These are phyloP conservation scores for Sphaerobolus stellatus DNA, from an alignment of 1,284 basidiomycete species.

Conservation along the genomic window DNA sequence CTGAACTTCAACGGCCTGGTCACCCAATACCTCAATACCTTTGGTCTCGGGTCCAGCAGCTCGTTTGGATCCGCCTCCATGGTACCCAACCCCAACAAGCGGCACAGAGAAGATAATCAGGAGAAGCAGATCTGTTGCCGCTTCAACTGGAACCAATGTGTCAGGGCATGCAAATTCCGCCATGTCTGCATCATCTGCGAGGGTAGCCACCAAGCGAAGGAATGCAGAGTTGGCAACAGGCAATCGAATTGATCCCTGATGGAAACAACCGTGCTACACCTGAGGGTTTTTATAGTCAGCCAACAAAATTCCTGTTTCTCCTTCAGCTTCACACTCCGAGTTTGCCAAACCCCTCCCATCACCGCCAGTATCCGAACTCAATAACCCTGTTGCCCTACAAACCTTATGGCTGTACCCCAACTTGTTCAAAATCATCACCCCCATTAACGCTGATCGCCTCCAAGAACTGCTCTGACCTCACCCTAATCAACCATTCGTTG, in stretches of 20 bases:
- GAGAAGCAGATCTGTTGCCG: slow-evolving; percentile 12
- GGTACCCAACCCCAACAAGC: too few relatives aligned
- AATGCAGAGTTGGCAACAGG: background rate
- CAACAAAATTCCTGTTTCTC: background rate
- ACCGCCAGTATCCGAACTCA: background rate
- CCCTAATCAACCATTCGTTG: slow-evolving; percentile 36
- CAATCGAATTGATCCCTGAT: background rate
- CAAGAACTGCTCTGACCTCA: slow-evolving; percentile 28
- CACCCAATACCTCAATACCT: background rate
- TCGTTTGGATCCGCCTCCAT: too few relatives aligned
- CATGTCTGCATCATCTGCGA: slow-evolving; percentile 20
- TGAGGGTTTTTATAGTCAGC: background rate
- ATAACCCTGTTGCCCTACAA: background rate
- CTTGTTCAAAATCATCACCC: slow-evolving; percentile 36
- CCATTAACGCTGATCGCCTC: slow-evolving; percentile 33
- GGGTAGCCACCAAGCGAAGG: background rate
- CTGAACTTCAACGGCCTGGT: background rate
- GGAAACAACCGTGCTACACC: background rate
- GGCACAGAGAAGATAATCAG: background rate
- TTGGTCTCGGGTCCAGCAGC: background rate
- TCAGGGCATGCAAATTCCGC: slow-evolving; percentile 10
- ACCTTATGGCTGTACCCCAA: slow-evolving; percentile 17
- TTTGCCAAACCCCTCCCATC: slow-evolving; percentile 7
- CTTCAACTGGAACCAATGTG: slow-evolving; percentile 17
- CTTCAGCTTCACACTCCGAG: slow-evolving; percentile 16